These are phyloP conservation scores for Tilletia setariae DNA, from an alignment of 1,284 basidiomycete species.

Conservation along the genomic window DNA sequence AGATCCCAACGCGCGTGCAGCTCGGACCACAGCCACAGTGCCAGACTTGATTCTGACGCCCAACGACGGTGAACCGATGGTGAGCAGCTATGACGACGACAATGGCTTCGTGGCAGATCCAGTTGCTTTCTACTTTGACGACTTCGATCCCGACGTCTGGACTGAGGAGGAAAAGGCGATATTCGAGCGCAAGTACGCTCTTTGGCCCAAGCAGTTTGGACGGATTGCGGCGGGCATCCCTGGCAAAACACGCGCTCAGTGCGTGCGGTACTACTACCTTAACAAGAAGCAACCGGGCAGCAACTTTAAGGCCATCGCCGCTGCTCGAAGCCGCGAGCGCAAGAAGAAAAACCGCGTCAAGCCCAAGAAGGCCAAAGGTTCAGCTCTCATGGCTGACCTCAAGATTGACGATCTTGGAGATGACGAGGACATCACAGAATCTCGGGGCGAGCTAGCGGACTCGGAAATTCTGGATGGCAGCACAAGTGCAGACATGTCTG, in stretches of 20 bases:
- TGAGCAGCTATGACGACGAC: conserved; percentile 70
- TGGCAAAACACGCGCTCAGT: conserved; percentile 82
- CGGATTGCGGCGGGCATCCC: conserved; percentile 74
- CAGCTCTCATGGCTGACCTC: conserved; percentile 52
- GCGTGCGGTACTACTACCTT: conserved; percentile 89
- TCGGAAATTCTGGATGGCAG: conserved; percentile 14
- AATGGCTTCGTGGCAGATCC: conserved; percentile 79
- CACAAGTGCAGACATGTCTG: not conserved
- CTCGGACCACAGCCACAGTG: conserved; percentile 80
- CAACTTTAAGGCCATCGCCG: conserved; percentile 49
- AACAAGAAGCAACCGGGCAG: conserved; percentile 70
- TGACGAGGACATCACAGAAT: conserved; percentile 33
- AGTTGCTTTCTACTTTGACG: conserved; percentile 61
- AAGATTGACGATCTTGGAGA: conserved; percentile 51
- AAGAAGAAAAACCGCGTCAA: conserved; percentile 48
- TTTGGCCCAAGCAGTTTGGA: conserved; percentile 89
- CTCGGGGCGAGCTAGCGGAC: conserved; percentile 27
- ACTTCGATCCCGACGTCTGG: conserved; percentile 62
- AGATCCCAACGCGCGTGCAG: conserved; percentile 81
- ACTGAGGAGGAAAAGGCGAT: conserved; percentile 76
- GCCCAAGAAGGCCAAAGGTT: conserved; percentile 54
- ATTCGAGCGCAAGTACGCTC: conserved; percentile 77
- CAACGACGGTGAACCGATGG: conserved; percentile 62
- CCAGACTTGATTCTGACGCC: conserved; percentile 79
- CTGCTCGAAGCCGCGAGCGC: conserved; percentile 46